These are phyloP conservation scores for Aspergillus sp. DNA, from an alignment of 2,329 filamentous ascomycete genomes.

Conservation along the genomic window DNA sequence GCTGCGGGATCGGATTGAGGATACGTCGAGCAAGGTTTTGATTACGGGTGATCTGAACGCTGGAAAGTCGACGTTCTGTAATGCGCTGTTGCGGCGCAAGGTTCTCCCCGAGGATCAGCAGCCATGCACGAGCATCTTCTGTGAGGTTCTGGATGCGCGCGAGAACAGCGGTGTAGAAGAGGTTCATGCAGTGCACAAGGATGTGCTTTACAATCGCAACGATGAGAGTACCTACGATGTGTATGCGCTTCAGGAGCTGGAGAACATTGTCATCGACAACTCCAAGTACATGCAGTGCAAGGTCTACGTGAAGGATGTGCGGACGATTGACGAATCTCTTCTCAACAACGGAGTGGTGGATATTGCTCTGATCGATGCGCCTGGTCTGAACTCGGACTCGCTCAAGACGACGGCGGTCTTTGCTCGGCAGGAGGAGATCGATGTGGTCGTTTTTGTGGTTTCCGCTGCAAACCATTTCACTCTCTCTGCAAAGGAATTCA, in stretches of 20 bases:
- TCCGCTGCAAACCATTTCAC: conserved; percentile 98
- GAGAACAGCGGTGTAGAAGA: conserved; percentile 92
- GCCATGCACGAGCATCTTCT: conserved; percentile 97
- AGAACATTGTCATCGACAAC: conserved; percentile 88
- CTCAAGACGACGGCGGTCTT: conserved; percentile 97
- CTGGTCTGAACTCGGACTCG: conserved; percentile 92
- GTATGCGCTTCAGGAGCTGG: conserved; percentile 73
- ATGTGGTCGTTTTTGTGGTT: conserved; percentile 97
- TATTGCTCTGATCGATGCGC: conserved; percentile 95
- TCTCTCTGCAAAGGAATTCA: conserved; percentile 95
- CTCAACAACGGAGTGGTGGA: conserved; percentile 98
- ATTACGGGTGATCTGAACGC: conserved; percentile 96
- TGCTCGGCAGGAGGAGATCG: conserved; percentile 95
- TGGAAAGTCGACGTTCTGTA: conserved; percentile 98
- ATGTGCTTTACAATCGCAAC: conserved; percentile 76
- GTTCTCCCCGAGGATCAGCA: conserved; percentile 95
- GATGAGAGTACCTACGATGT: conserved; percentile 95
- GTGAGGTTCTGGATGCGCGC: conserved; percentile 88
- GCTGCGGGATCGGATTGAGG: conserved; percentile 89
- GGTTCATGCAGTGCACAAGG: conserved; percentile 89
- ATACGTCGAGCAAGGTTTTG: conserved; percentile 94
- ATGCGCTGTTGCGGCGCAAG: conserved; percentile 89
- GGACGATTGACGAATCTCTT: conserved; percentile 86
- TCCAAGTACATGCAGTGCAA: conserved; percentile 91
- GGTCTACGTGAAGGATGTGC: conserved; percentile 88